Percentiles rank a stretch among this genome's conserved stretches.
These are phyloP conservation scores for Erythrophleum fordii DNA, from an alignment of 306 rosid genomes.

Conservation along the genomic window DNA sequence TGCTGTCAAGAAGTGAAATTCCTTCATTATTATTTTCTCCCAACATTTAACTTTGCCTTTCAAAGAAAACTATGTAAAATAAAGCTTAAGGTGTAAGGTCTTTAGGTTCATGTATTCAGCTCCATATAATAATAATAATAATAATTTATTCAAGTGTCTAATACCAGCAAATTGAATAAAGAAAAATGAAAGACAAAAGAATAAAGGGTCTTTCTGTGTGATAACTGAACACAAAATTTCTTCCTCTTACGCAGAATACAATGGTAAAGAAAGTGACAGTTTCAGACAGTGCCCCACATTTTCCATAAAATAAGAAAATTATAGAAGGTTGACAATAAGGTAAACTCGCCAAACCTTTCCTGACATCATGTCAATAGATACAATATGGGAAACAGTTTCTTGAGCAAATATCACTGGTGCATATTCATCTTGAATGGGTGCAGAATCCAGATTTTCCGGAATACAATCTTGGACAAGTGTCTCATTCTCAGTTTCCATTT, in stretches of 20 bases:
- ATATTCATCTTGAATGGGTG: constrained; percentile 96
- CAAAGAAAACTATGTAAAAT: neutral
- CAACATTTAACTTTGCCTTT: constrained; percentile 27
- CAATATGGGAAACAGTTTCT: constrained; percentile 98
- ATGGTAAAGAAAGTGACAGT: neutral
- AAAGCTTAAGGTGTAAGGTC: constrained; percentile 5
- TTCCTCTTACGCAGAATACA: neutral
- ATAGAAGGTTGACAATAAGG: constrained; percentile 1
- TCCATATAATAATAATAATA: neutral
- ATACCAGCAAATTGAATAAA: constrained; percentile 9
- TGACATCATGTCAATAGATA: constrained; percentile 99
- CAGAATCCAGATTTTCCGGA: constrained; percentile 87
- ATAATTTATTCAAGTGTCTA: constrained; percentile 16
- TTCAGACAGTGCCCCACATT: constrained; percentile 15
- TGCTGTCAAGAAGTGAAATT: constrained; percentile 20
- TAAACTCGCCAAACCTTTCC: constrained; percentile 76
- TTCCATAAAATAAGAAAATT: neutral
- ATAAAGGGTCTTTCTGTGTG: neutral
- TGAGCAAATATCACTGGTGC: constrained; percentile 99
- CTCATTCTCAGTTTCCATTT: constrained; percentile 91
- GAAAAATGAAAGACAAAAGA: neutral
- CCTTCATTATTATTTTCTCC: constrained; percentile 25
- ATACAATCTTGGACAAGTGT: constrained; percentile 88
- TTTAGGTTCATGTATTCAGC: neutral
- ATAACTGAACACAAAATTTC: constrained; percentile 30